Conservation (phyloP, 306 rosid species). For the Medicago arabica region DNA sequence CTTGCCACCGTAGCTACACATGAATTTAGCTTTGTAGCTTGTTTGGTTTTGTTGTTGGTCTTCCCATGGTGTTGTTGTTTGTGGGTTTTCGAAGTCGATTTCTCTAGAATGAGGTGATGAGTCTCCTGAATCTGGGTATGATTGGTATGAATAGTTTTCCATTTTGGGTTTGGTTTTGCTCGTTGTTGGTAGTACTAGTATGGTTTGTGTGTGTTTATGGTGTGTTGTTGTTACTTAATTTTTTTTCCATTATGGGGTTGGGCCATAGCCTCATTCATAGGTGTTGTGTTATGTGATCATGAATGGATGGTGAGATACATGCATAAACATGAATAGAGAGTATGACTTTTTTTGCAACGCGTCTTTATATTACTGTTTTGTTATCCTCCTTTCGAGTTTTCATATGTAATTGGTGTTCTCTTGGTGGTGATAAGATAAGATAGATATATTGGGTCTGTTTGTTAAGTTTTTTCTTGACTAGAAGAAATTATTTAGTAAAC, state of each 20-base stretch:
- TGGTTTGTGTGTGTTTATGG: background rate
- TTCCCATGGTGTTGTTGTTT: conserved; percentile 87
- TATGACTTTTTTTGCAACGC: background rate
- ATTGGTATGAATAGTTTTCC: conserved; percentile 75
- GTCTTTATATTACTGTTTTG: conserved; percentile 7
- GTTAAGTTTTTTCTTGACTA: too few species aligned
- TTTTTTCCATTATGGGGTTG: background rate
- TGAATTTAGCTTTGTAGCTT: conserved; percentile 74
- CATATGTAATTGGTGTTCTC: background rate
- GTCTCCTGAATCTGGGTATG: conserved; percentile 86
- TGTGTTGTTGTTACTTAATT: background rate
- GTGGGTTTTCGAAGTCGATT: conserved; percentile 83
- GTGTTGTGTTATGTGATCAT: background rate
- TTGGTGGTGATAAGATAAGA: background rate
- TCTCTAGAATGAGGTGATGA: conserved; percentile 92
- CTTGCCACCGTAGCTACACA: conserved; percentile 97
- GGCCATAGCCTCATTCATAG: background rate
- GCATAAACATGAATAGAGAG: background rate
- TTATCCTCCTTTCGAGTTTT: background rate
- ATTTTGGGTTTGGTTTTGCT: conserved; percentile 31
- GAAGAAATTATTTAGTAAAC: too few species aligned
- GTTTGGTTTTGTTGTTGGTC: conserved; percentile 44
- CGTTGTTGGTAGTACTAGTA: background rate
- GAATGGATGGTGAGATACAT: too few species aligned
- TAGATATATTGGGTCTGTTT: too few species aligned